Base-by-base conservation (phyloP, 371 early-diverging fungal genomes). In the Funneliformis caledonium region DNA sequence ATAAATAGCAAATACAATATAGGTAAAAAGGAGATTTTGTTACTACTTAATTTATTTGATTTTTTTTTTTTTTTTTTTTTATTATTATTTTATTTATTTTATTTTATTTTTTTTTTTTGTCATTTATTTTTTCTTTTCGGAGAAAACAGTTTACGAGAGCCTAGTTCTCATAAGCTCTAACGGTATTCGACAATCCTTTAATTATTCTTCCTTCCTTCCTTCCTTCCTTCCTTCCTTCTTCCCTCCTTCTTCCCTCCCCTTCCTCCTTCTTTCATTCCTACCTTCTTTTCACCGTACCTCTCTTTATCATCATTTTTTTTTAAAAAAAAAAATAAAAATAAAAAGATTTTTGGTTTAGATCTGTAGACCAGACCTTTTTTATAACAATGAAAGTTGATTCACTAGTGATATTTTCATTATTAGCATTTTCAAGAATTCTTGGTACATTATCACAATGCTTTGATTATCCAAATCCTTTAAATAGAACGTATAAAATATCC, bases 381-480 rank as follows among this genome's bases (percentile, higher is more conserved):
- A 56, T 19, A 52, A 56, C 16, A 19, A 56, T 56, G 56, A 56
- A 56, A 56, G 7, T 16, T 19, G 7, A 19, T 19, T 16, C 19
- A 0, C 5, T 56, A 56, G 19, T 56, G n/a, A 56, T n/a, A 56
- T 19, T 56, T 56, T 56, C 16, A 19, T 19, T 56, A 19, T 4
- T 56, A 56, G 19, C 16, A 56, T 2, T 19, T 19, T 56, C 16
- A 56, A 56, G 16, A 16, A 4, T 19, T 6, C 56, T 56, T 0
- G 56, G 56, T 56, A 64, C 7, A 64, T 33, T 31, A 4, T 64
- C 64, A 69, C 43, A 56, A 56, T 73, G 74, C 19, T 73, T 33
- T 31, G 74, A 73, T 56, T 12, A 73, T n/a, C 50, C 42, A 16
- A 56, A 73, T 52, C 74, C 74, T 37, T 73, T 73, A 73, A 73